A percentile compares a stretch with the other conserved stretches of the same genome.
Evolutionary conservation across 2,329 filamentous ascomycete genomes (phyloP).

Genomic region (Monosporascus sp.): DNA sequence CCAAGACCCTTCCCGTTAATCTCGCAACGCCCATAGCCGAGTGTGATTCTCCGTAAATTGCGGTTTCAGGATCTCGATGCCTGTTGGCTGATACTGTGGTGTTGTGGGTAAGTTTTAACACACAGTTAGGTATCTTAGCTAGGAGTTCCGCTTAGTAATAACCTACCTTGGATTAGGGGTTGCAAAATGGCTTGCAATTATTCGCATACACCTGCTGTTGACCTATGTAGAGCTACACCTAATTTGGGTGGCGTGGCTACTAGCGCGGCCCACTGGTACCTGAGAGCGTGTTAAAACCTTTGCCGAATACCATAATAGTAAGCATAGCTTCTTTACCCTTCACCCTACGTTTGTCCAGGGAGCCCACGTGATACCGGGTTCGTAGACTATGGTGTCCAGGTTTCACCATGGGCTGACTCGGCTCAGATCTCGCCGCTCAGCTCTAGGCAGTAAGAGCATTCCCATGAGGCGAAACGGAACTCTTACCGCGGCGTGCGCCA

Average conservation of each 20-base stretch:
- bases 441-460: background rate
- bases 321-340: background rate
- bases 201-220: too few relatives aligned
- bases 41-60: background rate
- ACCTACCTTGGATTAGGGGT: background rate
- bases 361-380: constrained; percentile 14
- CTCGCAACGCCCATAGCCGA: background rate
- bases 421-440: constrained; percentile 15
- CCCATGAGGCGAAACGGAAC: background rate
- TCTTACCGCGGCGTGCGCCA: too few relatives aligned
- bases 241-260: too few relatives aligned
- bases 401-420: constrained; percentile 18
- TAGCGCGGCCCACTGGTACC: too few relatives aligned
- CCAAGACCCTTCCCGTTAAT: background rate
- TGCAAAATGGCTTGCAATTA: too few relatives aligned
- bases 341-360: background rate
- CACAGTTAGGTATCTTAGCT: too few relatives aligned
- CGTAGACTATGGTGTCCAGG: constrained; percentile 12
- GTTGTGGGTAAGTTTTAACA: too few relatives aligned
- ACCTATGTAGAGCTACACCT: too few relatives aligned
- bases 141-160: too few relatives aligned
- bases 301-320: too few relatives aligned
- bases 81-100: too few relatives aligned
- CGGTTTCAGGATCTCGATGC: background rate
- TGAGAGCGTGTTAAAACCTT: too few relatives aligned